Base-by-base conservation (phyloP, 1,139 yeast species). In the Yamadazyma sp. region DNA sequence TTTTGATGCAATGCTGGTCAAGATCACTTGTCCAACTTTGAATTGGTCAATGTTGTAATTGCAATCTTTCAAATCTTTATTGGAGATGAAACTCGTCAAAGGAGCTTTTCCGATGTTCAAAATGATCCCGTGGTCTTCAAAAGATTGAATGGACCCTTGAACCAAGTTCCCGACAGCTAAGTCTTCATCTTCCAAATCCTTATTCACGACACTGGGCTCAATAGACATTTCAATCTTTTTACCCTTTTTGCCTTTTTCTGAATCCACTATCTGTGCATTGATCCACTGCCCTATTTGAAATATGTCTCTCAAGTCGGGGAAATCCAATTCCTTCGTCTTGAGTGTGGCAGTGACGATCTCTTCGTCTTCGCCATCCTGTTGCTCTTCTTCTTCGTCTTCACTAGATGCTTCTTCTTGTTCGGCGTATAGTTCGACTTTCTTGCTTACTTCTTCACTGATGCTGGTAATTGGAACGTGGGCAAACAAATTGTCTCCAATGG, bases 41-140 rank as follows among this genome's bases (percentile, higher is more conserved):
- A 63, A 37, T 11, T 46, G 33, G 16, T 50, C 58, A 23, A 49
- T 55, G 27, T 59, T 35, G 29, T 49, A 53, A 25, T 48, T 50
- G 16, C 61, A 53, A 34, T 54, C 53, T 10, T 55, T 51, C 38
- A 76, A 61, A 45, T 83, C 91, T 52, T 83, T 84, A 53, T 80
- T 81, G 2, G 95, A 77, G 43, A 92, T 70, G 62, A 92, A 92
- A 1, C 95, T 98, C 16, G 79, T 64, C 12, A 75, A 45, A 3
- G 59, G 56, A 11, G 69, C 62, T 39, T 73, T 65, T 17, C 97
- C 97, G 22, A 86, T 62, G 51, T 83, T 85, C 38, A 91, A 64
- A 43, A 87, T 78, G 12, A 82, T 75, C 62, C 98, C 98, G 57
- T 87, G 96, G 56, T 92, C 98, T 70, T 92, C 98, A 17, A 87